These are phyloP conservation scores for Leccinum solheimii DNA, from an alignment of 1,284 basidiomycete genomes.

Conservation along the genomic window DNA sequence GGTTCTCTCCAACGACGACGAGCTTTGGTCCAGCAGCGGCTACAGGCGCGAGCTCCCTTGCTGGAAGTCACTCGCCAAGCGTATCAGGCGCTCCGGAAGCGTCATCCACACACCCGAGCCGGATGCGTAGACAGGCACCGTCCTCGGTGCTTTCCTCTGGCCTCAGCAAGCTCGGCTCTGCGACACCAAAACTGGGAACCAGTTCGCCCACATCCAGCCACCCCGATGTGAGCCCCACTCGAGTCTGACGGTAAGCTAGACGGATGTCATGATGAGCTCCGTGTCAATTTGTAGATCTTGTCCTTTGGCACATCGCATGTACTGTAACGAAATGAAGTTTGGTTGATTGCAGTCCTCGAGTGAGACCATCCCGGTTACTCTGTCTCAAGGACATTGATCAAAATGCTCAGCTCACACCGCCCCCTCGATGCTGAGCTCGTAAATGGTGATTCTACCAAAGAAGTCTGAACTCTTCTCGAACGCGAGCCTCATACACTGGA, in stretches of 20 bases:
- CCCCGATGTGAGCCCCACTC: background rate
- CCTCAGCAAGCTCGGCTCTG: background rate
- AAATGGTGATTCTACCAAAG: conserved; percentile 73
- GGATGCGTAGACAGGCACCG: conserved; percentile 20
- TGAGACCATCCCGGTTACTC: background rate
- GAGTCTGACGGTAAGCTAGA: conserved; percentile 2
- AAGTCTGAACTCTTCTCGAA: conserved; percentile 80
- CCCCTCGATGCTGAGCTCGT: conserved; percentile 61
- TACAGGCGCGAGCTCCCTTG: background rate
- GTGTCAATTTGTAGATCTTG: conserved; percentile 19
- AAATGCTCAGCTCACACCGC: background rate
- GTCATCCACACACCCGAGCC: background rate
- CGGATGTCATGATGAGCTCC: background rate
- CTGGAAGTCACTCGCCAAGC: background rate
- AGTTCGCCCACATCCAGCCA: conserved; percentile 3
- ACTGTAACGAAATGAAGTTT: conserved; percentile 24
- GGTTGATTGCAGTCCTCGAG: conserved; percentile 28
- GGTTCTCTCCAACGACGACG: background rate
- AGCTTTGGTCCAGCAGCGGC: background rate
- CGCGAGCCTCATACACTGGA: conserved; percentile 57
- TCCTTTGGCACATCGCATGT: conserved; percentile 15
- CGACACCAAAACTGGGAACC: background rate
- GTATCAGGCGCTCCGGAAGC: background rate
- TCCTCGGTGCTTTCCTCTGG: background rate
- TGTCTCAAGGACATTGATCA: background rate